Percentiles rank a stretch among this genome's conserved stretches.
These are phyloP conservation scores for Fraxinus americana DNA, from an alignment of 257 asterid species.

Conservation along the genomic window DNA sequence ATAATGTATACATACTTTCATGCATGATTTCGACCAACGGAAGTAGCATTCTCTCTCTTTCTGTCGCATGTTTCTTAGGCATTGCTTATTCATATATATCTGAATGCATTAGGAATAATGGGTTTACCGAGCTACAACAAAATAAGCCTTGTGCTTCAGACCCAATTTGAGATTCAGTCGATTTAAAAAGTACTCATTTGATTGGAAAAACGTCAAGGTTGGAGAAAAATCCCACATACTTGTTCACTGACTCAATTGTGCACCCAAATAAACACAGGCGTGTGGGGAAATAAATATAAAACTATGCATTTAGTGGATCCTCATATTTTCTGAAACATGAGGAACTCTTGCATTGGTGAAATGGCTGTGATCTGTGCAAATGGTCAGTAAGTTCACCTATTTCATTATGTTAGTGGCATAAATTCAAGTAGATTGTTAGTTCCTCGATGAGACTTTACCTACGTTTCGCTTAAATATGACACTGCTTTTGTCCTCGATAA, in stretches of 20 bases:
- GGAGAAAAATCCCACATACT: not conserved
- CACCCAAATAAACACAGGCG: not conserved
- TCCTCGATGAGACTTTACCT: not conserved
- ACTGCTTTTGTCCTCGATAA: not conserved
- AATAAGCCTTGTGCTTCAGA: not conserved
- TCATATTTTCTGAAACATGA: not conserved
- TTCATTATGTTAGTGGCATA: not conserved
- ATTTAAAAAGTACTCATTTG: not conserved
- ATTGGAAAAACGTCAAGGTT: not conserved
- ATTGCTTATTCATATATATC: not conserved
- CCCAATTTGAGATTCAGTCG: not conserved
- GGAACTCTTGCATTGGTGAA: not conserved
- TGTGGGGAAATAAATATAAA: not conserved
- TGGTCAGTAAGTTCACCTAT: not conserved
- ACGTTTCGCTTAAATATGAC: not conserved
- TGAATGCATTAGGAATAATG: not conserved
- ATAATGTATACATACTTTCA: not conserved
- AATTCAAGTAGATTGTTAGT: not conserved
- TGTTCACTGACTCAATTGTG: not conserved
- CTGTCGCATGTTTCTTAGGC: not conserved
- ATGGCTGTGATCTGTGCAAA: not conserved
- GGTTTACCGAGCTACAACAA: not conserved
- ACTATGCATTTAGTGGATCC: not conserved
- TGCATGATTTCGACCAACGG: not conserved
- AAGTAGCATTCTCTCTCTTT: not conserved